A percentile compares a stretch with the other conserved stretches of the same genome.
Evolutionary conservation across 2,329 filamentous ascomycete genomes (phyloP).

Genomic region (Alternaria novae-zelandiae): DNA sequence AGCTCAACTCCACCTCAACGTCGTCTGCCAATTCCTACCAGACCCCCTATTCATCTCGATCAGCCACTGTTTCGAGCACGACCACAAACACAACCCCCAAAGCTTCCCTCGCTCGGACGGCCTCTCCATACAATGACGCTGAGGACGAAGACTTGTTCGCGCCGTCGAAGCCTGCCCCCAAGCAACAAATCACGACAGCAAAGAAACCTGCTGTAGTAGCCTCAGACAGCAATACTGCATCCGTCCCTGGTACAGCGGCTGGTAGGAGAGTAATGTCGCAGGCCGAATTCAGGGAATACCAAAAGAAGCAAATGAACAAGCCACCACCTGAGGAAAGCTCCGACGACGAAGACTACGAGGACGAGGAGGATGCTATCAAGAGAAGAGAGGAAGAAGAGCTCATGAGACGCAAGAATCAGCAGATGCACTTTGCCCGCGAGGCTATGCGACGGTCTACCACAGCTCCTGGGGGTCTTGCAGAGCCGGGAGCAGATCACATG

Average conservation of each 20-base stretch:
- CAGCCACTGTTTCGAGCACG: slow-evolving; percentile 32
- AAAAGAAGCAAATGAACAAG: slow-evolving; percentile 34
- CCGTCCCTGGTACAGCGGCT: slow-evolving; percentile 13
- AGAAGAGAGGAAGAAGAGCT: slow-evolving; percentile 43
- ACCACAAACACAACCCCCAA: slow-evolving; percentile 38
- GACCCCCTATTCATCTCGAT: slow-evolving; percentile 42
- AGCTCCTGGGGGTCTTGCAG: slow-evolving; percentile 26
- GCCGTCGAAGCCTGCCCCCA: slow-evolving; percentile 17
- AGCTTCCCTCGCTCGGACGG: slow-evolving; percentile 27
- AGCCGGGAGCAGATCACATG: slow-evolving; percentile 28
- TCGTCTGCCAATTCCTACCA: slow-evolving; percentile 42
- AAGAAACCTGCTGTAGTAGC: slow-evolving; percentile 15
- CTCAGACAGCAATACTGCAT: slow-evolving; percentile 15
- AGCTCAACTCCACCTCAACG: slow-evolving; percentile 34
- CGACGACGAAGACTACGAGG: slow-evolving; percentile 46
- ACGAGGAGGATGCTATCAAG: slow-evolving; percentile 46
- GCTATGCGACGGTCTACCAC: slow-evolving; percentile 45
- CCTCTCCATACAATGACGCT: slow-evolving; percentile 25
- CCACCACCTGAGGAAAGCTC: slow-evolving; percentile 35
- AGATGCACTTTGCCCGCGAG: slow-evolving; percentile 44
- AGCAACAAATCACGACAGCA: slow-evolving; percentile 4
- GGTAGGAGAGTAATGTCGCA: slow-evolving; percentile 42
- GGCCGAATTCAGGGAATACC: slow-evolving; percentile 41
- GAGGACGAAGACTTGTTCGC: slow-evolving; percentile 45
- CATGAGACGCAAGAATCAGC: slow-evolving; percentile 40